Evolutionary conservation across 495 filamentous ascomycete species (phyloP), one percentile per base, ranked within the genome.

Genomic region (Neurospora hispaniola): DNA sequence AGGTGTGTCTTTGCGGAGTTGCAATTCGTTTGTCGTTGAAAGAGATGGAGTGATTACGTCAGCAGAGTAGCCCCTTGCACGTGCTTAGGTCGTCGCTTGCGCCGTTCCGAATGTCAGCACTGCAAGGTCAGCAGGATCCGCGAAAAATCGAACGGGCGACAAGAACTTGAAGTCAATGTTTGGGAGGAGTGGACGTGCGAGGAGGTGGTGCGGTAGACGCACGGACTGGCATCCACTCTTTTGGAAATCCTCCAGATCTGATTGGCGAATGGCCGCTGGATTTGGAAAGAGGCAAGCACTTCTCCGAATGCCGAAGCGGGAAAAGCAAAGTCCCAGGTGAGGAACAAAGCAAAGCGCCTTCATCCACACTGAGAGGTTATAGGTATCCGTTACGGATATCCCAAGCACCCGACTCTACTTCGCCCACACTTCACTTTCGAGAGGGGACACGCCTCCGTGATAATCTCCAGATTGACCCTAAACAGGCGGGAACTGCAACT

Each of bases 261-360:
- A 72, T 72, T 72, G 71, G 71, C 71, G 71, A 72, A 69, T 72
- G 42, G 54, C 38, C 44, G 44, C n/a, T 69, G 31, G 35, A 72
- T 38, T 20, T 40, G 20, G 31, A 66, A 18, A 42, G 35, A 66
- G 54, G 27, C 27, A 66, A 35, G 54, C 23, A 66, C 54, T 62
- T 31, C 71, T 35, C 48, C 71, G 40, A 72, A 72, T 69, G 40
- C 71, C 71, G 71, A 72, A 39, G 71, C 71, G 38, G 70, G 54
- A 62, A 62, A 62, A 62, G 54, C 23, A 23, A 62, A 62, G 54
- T 62, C 54, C 54, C 31, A 62, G 27, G 54, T 62, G 23, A 62
- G 23, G 12, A 35, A 62, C 23, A 62, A 62, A 62, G 54, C 23
- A 62, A 62, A 62, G 54, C 31, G 54, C 54, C 31, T 18, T 27